Base-by-base conservation (phyloP, 2,329 filamentous ascomycete genomes). In the Fusarium ambrosium region DNA sequence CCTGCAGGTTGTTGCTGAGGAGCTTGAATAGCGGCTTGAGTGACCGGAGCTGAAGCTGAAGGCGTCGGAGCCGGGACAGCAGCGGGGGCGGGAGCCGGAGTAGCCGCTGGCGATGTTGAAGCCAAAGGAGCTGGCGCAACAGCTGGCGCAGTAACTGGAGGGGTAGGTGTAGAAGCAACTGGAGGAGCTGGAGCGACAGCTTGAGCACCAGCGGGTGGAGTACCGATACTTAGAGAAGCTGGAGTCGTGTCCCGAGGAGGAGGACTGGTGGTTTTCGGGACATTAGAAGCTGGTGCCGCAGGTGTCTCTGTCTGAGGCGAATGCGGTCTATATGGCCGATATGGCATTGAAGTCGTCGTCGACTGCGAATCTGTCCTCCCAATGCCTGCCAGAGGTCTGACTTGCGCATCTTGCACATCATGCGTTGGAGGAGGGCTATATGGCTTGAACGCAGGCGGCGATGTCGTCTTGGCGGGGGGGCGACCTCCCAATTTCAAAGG, bases 281-380 rank as follows among this genome's bases (percentile, higher is more conserved):
- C 41, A 37, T 59, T 62, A 8, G 62, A 56, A 41, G 69, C 34
- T 22, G 51, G 65, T 8, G 34, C 43, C 59, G 61, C 27, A 27
- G 68, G 36, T 59, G 60, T 51, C 36, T 71, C 29, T 48, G 69
- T 24, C 37, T 64, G 72, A 45, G 74, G 66, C 16, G 77, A 75
- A 20, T 75, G 69, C 9, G 78, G 80, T 48, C 78, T 74, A 36
- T 82, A 82, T 2, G 80, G 81, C 41, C 78, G 76, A 56, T 82
- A 83, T 34, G 80, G 66, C 22, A 74, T 66, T 32, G 75, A 69
- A 56, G 62, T 68, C 16, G 70, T 73, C 6, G 75, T 75, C 24
- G 77, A 76, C 36, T 78, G 77, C 29, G 77, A 71, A 39, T 69
- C 67, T 37, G 68, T 74, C 39, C 69, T 75, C 39, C 67, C 68